Conservation (phyloP, 2,329 filamentous ascomycete species). For the Ophiobolus disseminans region DNA sequence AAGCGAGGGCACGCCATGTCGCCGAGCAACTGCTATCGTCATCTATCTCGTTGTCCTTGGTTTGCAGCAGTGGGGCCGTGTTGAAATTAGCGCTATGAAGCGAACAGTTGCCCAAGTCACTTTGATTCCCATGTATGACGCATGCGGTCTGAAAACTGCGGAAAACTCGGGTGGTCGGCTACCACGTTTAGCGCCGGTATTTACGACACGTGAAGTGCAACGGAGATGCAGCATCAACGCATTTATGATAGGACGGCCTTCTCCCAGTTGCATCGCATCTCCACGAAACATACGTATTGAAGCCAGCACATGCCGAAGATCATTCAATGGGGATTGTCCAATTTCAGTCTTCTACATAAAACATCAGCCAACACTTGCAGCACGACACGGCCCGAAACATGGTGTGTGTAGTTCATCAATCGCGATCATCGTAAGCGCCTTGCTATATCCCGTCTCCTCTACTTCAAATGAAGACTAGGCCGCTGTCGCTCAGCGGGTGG, state of each 20-base stretch:
- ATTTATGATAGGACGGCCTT: constrained; percentile 9
- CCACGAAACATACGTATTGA: too few relatives aligned
- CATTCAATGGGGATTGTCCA: not conserved
- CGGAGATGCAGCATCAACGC: constrained; percentile 12
- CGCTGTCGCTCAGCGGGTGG: not conserved
- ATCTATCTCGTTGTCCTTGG: constrained; percentile 25
- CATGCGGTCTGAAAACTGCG: constrained; percentile 10
- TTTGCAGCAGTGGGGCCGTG: constrained; percentile 15
- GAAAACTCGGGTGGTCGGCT: constrained; percentile 7
- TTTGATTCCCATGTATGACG: constrained; percentile 25
- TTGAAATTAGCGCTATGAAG: constrained; percentile 13
- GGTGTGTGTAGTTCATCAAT: constrained; percentile 2
- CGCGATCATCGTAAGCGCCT: constrained; percentile 14
- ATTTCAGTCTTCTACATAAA: not conserved
- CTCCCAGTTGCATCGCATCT: not conserved
- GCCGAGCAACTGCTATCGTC: constrained; percentile 25
- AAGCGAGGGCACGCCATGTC: constrained; percentile 5
- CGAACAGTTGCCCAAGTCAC: constrained; percentile 12
- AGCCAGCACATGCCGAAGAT: not conserved
- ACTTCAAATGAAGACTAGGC: constrained; percentile 3
- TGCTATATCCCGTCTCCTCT: not conserved
- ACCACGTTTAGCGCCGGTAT: constrained; percentile 9
- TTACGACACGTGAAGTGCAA: constrained; percentile 16
- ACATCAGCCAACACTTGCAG: not conserved
- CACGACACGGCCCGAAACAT: not conserved